Evolutionary conservation across 2,329 filamentous ascomycete genomes (phyloP), one percentile per base, ranked within the genome.

Genomic region (Colletotrichum eleusines): DNA sequence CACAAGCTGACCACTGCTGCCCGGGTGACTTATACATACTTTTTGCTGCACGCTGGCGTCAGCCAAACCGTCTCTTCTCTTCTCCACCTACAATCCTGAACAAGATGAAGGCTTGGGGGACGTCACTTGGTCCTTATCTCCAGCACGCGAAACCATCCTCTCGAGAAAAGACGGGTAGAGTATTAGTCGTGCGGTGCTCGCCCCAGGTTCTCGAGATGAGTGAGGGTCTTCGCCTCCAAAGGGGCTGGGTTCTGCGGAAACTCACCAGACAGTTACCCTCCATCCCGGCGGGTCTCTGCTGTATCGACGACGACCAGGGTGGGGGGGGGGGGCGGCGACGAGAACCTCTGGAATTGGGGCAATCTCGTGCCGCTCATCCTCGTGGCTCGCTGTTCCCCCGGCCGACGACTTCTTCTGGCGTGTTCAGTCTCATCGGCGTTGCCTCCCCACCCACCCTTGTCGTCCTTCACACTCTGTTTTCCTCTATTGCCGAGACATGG

Each of bases 271-370:
- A 51, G 33, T 53, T 54, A 59, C 69, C 69, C 59, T 71, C 53
- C 57, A 59, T 35, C 38, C n/a, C 44, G 64, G 69, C 69, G 69
- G 64, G 69, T 71, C 64, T 63, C 68, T 63, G 53, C 64, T 28
- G 53, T 63, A 40, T 61, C 33, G 57, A 71, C 63, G 35, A 53
- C 64, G 63, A 68, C 68, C 68, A 54, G 68, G 68, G 68, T 46
- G n/a, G n/a, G n/a, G n/a, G n/a, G n/a, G n/a, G n/a, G n/a, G n/a
- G n/a, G n/a, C n/a, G n/a, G n/a, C n/a, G n/a, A 42, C 63, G 57
- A 50, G 58, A 63, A 57, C 63, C 63, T 71, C 51, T 68, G 68
- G 68, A 71, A 68, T 71, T 68, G 64, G 64, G 58, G 42, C 68
- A 68, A 62, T 71, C 61, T 68, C 50, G 51, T 68, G 58, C 68